Percentiles rank a stretch among this genome's conserved stretches.
Evolutionary conservation across 2,329 filamentous ascomycete genomes (phyloP).

Genomic region (Fusarium sp.): DNA sequence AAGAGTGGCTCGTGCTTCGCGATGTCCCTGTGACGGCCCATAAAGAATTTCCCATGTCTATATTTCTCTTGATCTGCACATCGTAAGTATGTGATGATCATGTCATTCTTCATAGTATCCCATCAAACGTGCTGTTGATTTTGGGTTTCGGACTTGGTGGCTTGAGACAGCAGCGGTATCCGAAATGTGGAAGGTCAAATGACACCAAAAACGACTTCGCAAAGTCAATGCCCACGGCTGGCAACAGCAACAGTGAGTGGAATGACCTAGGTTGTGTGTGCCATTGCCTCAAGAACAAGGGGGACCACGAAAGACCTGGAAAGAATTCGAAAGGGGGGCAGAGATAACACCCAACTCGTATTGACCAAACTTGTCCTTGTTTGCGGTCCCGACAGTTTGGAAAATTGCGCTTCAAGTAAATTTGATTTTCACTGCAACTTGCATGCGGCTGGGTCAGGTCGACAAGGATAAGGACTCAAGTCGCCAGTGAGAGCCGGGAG

Average conservation of each 20-base stretch:
- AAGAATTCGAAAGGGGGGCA: constrained; percentile 24
- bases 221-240: constrained; percentile 39
- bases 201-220: constrained; percentile 34
- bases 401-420: constrained; percentile 51
- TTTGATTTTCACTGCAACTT: constrained; percentile 45
- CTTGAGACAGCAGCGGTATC: not conserved
- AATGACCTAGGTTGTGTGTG: constrained; percentile 24
- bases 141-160: not conserved
- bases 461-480: constrained; percentile 37
- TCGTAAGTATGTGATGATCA: not conserved
- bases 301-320: constrained; percentile 26
- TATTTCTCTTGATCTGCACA: not conserved
- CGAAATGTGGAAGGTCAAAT: constrained; percentile 39
- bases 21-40: not conserved
- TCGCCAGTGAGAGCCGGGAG: constrained; percentile 27
- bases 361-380: constrained; percentile 39
- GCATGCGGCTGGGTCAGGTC: constrained; percentile 38
- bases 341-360: constrained; percentile 40
- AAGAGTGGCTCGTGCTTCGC: not conserved
- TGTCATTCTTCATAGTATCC: not conserved
- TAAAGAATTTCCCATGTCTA: not conserved
- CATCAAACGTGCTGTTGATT: not conserved
- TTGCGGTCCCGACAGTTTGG: constrained; percentile 51
- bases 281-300: constrained; percentile 23
- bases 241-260: constrained; percentile 37